Evolutionary conservation across 495 filamentous ascomycete genomes (phyloP).

Genomic region (Sphaerosporella brunnea): DNA sequence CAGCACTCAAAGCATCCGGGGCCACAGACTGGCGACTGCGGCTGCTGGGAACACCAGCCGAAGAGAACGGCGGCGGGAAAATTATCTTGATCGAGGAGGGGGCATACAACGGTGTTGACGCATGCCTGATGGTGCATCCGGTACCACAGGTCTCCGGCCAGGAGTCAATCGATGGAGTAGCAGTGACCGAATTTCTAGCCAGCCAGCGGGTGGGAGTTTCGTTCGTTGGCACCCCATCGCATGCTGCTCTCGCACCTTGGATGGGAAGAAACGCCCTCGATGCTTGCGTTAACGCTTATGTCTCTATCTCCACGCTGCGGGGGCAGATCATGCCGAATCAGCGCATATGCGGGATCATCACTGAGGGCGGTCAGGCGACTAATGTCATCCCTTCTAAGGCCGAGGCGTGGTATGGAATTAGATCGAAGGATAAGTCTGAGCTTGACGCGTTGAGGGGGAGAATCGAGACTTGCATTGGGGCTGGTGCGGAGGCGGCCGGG

Average conservation of each 20-base stretch:
- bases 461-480: constrained; percentile 41
- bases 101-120: constrained; percentile 43
- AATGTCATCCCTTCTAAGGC: constrained; percentile 46
- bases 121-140: too few relatives aligned
- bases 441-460: constrained; percentile 34
- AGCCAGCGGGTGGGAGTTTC: too few relatives aligned
- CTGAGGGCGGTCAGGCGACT: constrained; percentile 39
- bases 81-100: constrained; percentile 37
- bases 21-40: constrained; percentile 38
- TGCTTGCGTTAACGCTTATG: constrained; percentile 43
- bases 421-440: constrained; percentile 33
- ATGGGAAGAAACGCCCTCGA: constrained; percentile 48
- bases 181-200: too few relatives aligned
- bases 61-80: constrained; percentile 56
- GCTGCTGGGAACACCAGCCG: constrained; percentile 52
- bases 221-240: too few relatives aligned
- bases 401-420: constrained; percentile 35
- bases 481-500: constrained; percentile 43
- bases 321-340: constrained; percentile 47
- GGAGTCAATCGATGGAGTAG: too few relatives aligned
- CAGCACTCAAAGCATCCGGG: constrained; percentile 31
- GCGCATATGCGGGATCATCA: constrained; percentile 41
- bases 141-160: too few relatives aligned
- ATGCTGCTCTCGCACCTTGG: too few relatives aligned
- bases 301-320: constrained; percentile 41